These are phyloP conservation scores for Globisporangium nodosum DNA, from an alignment of 352 stramenopile species.

Conservation along the genomic window DNA sequence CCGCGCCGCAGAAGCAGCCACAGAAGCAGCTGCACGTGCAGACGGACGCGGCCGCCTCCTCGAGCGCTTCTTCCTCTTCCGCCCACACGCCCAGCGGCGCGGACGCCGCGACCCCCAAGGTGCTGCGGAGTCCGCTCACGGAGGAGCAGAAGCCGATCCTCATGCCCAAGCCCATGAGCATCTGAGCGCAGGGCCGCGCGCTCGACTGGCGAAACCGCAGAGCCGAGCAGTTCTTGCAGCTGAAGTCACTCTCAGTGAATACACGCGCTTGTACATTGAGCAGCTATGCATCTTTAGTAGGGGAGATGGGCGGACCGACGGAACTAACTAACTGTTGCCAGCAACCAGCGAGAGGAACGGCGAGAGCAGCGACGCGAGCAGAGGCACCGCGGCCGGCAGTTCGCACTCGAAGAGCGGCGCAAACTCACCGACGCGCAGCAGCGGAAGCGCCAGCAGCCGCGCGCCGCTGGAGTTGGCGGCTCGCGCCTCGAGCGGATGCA, in stretches of 20 bases:
- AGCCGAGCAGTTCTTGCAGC: not conserved
- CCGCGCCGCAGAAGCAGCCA: not conserved
- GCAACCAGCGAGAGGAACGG: not conserved
- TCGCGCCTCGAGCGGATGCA: not conserved
- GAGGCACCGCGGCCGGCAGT: not conserved
- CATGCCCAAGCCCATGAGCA: slow-evolving; percentile 66
- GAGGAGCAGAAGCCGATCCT: slow-evolving; percentile 55
- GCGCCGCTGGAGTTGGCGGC: too few relatives aligned
- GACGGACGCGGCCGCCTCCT: slow-evolving; percentile 1
- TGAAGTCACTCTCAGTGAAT: not conserved
- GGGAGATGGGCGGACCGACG: too few relatives aligned
- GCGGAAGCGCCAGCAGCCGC: not conserved
- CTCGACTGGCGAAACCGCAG: not conserved
- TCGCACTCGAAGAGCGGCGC: slow-evolving; percentile 1
- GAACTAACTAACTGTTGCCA: not conserved
- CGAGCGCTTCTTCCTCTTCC: not conserved
- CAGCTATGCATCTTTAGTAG: not conserved
- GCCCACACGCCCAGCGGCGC: not conserved
- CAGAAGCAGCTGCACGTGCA: not conserved
- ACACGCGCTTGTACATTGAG: not conserved
- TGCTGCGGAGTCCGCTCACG: slow-evolving; percentile 38
- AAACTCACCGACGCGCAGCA: not conserved
- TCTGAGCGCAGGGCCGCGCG: slow-evolving; percentile 13
- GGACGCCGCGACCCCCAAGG: slow-evolving; percentile 11
- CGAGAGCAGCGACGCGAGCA: not conserved